Conservation (phyloP, 805 yeast genomes). For the Peterozyma xylosa region DNA sequence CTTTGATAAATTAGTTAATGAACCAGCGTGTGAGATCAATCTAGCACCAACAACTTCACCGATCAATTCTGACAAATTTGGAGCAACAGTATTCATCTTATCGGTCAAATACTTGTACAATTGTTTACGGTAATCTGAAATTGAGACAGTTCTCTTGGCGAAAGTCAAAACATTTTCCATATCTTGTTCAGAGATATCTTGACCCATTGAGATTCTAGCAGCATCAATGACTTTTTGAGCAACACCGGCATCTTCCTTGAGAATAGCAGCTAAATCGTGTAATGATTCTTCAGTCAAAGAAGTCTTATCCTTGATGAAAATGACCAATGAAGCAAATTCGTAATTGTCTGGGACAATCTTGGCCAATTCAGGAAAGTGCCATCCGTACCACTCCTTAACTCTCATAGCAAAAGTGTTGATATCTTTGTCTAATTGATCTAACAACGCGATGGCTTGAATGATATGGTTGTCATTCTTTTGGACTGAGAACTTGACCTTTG, state of each 20-base stretch:
- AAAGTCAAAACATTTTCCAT: conserved; percentile 86
- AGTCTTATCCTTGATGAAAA: conserved; percentile 81
- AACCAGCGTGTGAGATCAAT: conserved; percentile 96
- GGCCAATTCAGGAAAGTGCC: conserved; percentile 98
- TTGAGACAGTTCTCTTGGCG: conserved; percentile 88
- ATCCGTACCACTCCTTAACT: conserved; percentile 96
- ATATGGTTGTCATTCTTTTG: conserved; percentile 99
- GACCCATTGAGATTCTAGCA: conserved; percentile 98
- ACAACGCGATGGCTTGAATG: conserved; percentile 95
- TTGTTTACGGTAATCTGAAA: conserved; percentile 83
- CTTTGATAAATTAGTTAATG: conserved; percentile 90
- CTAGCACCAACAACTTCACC: conserved; percentile 99
- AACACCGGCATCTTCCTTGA: conserved; percentile 85
- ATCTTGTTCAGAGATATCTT: conserved; percentile 91
- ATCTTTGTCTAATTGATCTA: conserved; percentile 97
- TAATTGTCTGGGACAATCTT: conserved; percentile 87
- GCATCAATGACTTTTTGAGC: conserved; percentile 91
- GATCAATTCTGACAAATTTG: conserved; percentile 90
- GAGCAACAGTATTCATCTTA: conserved; percentile 97
- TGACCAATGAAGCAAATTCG: conserved; percentile 73
- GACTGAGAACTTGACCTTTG: conserved; percentile 97
- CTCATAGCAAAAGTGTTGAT: conserved; percentile 96
- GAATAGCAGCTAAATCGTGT: conserved; percentile 87
- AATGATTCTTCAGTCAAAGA: conserved; percentile 71
- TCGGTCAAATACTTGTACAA: conserved; percentile 83